Percentiles rank a stretch among this genome's conserved stretches.
Evolutionary conservation across 331 rosid genomes (phyloP).

Genomic region (Cydonia oblonga): DNA sequence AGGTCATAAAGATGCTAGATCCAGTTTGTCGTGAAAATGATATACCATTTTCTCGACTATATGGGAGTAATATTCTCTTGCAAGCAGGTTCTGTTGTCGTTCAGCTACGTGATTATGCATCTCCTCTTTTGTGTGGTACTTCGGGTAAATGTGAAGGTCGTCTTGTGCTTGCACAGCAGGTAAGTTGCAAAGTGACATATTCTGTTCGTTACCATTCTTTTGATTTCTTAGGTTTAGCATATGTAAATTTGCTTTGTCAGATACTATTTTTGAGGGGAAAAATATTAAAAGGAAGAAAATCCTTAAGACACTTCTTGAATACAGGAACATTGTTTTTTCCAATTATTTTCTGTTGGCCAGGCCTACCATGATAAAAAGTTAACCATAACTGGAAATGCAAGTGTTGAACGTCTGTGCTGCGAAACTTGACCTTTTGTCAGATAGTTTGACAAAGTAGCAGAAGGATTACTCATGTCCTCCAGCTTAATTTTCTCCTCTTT

Average conservation of each 20-base stretch:
- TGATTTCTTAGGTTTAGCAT: background rate
- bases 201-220: background rate
- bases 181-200: constrained; percentile 15
- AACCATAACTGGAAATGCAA: background rate
- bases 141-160: constrained; percentile 78
- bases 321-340: background rate
- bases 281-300: background rate
- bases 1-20: constrained; percentile 73
- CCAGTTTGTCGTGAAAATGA: constrained; percentile 67
- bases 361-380: background rate
- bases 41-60: constrained; percentile 88
- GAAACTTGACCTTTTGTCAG: background rate
- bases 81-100: constrained; percentile 57
- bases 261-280: background rate
- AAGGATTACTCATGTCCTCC: background rate
- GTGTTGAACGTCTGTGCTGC: background rate
- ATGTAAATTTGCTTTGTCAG: background rate
- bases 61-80: constrained; percentile 73
- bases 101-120: constrained; percentile 67
- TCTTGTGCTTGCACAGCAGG: constrained; percentile 95
- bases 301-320: background rate
- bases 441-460: background rate
- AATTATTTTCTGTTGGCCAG: background rate
- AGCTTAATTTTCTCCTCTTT: background rate
- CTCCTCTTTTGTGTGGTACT: constrained; percentile 76